Percentiles rank a stretch among this genome's conserved stretches.
Conservation (phyloP, 768 basidiomycete species). For the Ramaria sp. region DNA sequence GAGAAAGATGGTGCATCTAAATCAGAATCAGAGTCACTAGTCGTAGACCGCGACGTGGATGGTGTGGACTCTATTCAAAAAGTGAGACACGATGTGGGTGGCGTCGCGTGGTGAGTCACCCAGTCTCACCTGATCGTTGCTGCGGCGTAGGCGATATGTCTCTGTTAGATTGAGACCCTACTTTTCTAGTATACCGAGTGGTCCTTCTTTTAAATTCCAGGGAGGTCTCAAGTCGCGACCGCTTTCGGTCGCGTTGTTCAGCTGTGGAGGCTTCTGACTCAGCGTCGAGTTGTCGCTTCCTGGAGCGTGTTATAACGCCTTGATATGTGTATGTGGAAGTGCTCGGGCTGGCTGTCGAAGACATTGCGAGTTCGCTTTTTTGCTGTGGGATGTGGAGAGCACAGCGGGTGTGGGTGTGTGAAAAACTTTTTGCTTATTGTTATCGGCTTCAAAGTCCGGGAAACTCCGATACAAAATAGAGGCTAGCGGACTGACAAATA, state of each 20-base stretch:
- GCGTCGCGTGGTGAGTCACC: neutral
- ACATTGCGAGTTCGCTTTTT: neutral
- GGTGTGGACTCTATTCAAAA: neutral
- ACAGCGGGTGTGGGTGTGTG: neutral
- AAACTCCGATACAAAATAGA: no score
- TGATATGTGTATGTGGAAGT: neutral
- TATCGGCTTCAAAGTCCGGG: no score
- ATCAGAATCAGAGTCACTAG: no score
- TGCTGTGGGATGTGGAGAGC: no score
- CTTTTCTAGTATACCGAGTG: no score
- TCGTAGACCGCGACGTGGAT: neutral
- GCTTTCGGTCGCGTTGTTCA: slow-evolving; percentile 5
- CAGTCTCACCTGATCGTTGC: neutral
- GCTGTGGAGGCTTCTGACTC: neutral
- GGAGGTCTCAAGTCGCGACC: neutral
- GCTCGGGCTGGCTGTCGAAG: neutral
- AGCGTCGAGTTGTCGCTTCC: slow-evolving; percentile 1
- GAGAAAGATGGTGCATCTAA: neutral
- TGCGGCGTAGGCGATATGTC: neutral
- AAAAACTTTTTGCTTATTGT: neutral
- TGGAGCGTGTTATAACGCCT: neutral
- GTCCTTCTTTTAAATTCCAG: neutral
- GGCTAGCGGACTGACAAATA: no score
- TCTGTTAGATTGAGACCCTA: no score
- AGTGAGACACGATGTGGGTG: neutral